These are phyloP conservation scores for Arachnopeziza araneosa DNA, from an alignment of 2,329 filamentous ascomycete genomes.

Conservation along the genomic window DNA sequence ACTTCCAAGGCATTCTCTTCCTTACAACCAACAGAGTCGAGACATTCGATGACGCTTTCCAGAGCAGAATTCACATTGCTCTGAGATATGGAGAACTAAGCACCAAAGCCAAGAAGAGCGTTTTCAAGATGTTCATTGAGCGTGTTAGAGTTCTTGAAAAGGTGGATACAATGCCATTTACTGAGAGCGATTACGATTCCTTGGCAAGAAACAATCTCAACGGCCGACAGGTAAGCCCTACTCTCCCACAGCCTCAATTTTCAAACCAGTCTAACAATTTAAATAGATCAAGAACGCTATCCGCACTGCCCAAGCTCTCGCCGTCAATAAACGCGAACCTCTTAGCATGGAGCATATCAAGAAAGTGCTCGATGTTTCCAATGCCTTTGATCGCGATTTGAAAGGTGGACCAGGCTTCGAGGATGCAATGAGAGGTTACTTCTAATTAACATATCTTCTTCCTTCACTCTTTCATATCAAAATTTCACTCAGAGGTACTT, in stretches of 20 bases:
- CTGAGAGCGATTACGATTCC: conserved; percentile 59
- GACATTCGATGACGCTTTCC: conserved; percentile 88
- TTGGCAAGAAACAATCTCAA: conserved; percentile 66
- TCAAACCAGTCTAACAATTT: conserved; percentile 33
- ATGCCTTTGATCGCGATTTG: conserved; percentile 77
- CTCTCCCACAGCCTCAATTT: background rate
- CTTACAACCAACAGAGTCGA: conserved; percentile 83
- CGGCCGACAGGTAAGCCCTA: conserved; percentile 51
- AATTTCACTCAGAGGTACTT: background rate
- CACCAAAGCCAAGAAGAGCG: conserved; percentile 64
- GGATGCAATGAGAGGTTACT: conserved; percentile 81
- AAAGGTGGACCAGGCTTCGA: conserved; percentile 75
- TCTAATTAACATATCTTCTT: conserved; percentile 13
- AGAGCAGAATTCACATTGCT: conserved; percentile 80
- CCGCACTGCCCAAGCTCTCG: conserved; percentile 75
- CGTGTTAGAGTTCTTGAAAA: conserved; percentile 62
- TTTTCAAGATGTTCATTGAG: conserved; percentile 81
- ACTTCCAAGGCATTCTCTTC: conserved; percentile 88
- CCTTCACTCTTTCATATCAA: background rate
- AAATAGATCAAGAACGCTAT: conserved; percentile 77
- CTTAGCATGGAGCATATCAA: conserved; percentile 76
- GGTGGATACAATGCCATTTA: conserved; percentile 54
- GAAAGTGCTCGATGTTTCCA: conserved; percentile 76
- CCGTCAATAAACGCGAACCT: conserved; percentile 65
- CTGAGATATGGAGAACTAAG: conserved; percentile 74